These are phyloP conservation scores for Phyllosticta capitalensis DNA, from an alignment of 2,329 filamentous ascomycete genomes.

Conservation along the genomic window DNA sequence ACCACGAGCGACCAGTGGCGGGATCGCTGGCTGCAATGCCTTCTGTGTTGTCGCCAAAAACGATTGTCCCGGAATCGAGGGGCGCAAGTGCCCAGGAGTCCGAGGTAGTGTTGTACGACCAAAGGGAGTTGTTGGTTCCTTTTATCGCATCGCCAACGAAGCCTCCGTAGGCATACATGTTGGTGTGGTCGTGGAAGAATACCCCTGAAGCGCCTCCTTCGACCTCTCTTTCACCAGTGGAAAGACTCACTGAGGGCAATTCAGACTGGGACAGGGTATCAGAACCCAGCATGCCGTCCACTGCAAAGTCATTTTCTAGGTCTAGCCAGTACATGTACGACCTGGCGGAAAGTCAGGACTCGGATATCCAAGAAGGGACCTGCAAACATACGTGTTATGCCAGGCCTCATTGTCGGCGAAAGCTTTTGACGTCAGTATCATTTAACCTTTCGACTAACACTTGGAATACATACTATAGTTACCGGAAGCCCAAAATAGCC, in stretches of 20 bases:
- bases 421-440: not conserved
- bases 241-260: not conserved
- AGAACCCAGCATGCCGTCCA: not conserved
- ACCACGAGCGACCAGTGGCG: not conserved
- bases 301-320: not conserved
- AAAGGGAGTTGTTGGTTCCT: not conserved
- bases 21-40: not conserved
- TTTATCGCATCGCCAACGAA: not conserved
- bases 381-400: not conserved
- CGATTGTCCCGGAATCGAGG: not conserved
- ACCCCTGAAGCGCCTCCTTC: not conserved
- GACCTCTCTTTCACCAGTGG: not conserved
- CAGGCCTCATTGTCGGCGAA: not conserved
- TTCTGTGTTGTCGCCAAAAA: not conserved
- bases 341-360: not conserved
- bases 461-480: constrained; percentile 4
- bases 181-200: constrained; percentile 6
- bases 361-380: not conserved
- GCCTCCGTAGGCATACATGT: constrained; percentile 3
- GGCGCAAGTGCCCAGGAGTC: not conserved
- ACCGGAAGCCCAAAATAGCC: not conserved
- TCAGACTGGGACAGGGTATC: not conserved
- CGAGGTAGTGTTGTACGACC: not conserved
- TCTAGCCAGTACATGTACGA: constrained; percentile 1
- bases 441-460: not conserved